Base-by-base conservation (phyloP, 2,329 filamentous ascomycete species). In the Alternaria gaisen region DNA sequence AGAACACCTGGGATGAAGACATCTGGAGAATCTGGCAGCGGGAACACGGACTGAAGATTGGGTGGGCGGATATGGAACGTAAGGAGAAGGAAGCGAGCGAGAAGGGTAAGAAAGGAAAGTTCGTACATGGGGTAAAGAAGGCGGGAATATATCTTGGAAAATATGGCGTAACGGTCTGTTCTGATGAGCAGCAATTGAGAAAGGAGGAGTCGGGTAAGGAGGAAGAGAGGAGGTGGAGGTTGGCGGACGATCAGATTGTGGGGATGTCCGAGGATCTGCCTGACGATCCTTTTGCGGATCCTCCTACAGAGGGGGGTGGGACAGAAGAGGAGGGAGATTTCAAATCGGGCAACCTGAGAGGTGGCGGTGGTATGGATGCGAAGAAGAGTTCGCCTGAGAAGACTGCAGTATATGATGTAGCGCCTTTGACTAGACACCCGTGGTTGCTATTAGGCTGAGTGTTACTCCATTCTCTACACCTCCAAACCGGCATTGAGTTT, bases 21-120 rank as follows among this genome's bases (percentile, higher is more conserved):
- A 16, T 59, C 1, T 62, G 60, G 60, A 30, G 28, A 0, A 60
- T 62, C 3, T 62, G 56, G 56, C 56, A 62, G 46, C 22, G 56
- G 4, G 56, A 62, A 20, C 41, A 48, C 26, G 51, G 51, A 3
- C 12, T 60, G 4, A 42, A 46, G 44, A 59, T 62, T 18, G 22
- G 24, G 18, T 18, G 4, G 14, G 26, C 24, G 16, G 32, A 47
- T 14, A 18, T 14, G 16, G 24, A 9, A 11, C 22, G 43, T 11
- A 43, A 51, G 7, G 44, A 24, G 1, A 18, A 24, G 32, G 22
- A 14, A 12, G 14, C 9, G 14, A 5, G 1, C 2, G 24, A 22
- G 12, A 53, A 53, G 18, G 26, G 36, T 11, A 40, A 20, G 26
- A n/a, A 18, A 38, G 22, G 3, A 7, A 26, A 3, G 6, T 16